phyloP scores from a whole-genome alignment of 192 early-diverging fungal species.

The Umbelopsis vinacea region DNA sequence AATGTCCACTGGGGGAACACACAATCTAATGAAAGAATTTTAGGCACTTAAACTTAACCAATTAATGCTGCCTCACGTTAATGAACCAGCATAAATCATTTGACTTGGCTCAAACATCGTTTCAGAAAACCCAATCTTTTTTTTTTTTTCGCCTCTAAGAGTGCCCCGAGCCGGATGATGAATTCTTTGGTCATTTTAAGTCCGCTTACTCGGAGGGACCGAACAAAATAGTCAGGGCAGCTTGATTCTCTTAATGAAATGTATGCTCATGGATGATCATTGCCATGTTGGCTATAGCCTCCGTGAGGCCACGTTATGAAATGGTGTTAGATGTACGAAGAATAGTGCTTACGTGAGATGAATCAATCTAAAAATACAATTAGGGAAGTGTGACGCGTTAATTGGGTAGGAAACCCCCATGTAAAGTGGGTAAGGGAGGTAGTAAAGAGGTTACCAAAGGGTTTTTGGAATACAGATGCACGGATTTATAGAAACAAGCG shows the following conservation, averaged over 20 bases:
- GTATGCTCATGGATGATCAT: neutral
- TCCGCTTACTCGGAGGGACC: conserved; percentile 13
- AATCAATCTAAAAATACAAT: too few relatives aligned
- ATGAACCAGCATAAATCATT: neutral
- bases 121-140: neutral
- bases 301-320: conserved; percentile 1
- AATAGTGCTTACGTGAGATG: neutral
- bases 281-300: neutral
- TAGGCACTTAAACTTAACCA: too few relatives aligned
- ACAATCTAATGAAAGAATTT: too few relatives aligned
- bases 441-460: neutral
- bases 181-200: neutral
- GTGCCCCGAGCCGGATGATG: conserved; percentile 14
- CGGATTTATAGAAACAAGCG: neutral
- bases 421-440: neutral
- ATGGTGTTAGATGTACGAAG: neutral
- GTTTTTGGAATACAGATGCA: neutral
- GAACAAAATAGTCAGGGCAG: neutral
- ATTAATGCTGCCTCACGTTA: neutral
- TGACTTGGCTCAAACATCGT: conserved; percentile 2
- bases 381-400: too few relatives aligned
- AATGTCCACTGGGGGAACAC: neutral
- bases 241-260: neutral
- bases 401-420: too few relatives aligned
- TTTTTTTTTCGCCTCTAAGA: neutral